Base-by-base conservation (phyloP, 768 basidiomycete genomes). In the Termitomyces sp. region DNA sequence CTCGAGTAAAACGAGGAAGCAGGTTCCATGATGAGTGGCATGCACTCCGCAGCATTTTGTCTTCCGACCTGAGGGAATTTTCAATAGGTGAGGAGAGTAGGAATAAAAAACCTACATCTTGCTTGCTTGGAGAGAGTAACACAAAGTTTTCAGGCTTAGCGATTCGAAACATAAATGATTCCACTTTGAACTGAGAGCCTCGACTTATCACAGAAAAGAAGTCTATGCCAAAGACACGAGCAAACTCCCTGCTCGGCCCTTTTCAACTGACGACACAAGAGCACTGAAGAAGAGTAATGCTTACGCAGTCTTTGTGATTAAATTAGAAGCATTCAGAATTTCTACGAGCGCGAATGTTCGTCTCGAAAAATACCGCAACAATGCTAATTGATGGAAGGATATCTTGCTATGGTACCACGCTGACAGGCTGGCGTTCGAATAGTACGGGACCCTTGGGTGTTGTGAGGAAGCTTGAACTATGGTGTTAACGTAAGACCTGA, bases 181-280 rank as follows among this genome's bases (percentile, higher is more conserved):
- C 97, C 27, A 98, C 97, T 72, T 98, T 99, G 78, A 94, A 98
- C 65, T 99, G 97, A 0, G 94, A 97, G 0, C 97, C 97, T 32
- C 97, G 84, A 58, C 84, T 94, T 60, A 97, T 82, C 32, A 98
- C 95, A 3, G 94, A 97, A 66, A 88, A 91, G 68, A 98, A 98
- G 71, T 99, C 97, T 43, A 99, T 88, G 0, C 97, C 96, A 61
- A 97, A 98, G 6, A 98, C 92, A 10, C 97, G 85, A 40, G 97
- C 95, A 64, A 98, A 98, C 70, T 99, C 97, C 14, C 96, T 98
- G 64, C 35, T n/a, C 25, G 51, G 14, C 47, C 21, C 8, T 51
- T 9, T 59, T 43, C 30, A 27, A 25, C 21, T 8, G 30, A 21
- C 17, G 34, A 54, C 1, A n/a, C 23, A 16, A 19, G 21, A 49